These are phyloP conservation scores for Ophiocordyceps polyrhachis-furcata DNA, from an alignment of 2,329 filamentous ascomycete species.

Conservation along the genomic window DNA sequence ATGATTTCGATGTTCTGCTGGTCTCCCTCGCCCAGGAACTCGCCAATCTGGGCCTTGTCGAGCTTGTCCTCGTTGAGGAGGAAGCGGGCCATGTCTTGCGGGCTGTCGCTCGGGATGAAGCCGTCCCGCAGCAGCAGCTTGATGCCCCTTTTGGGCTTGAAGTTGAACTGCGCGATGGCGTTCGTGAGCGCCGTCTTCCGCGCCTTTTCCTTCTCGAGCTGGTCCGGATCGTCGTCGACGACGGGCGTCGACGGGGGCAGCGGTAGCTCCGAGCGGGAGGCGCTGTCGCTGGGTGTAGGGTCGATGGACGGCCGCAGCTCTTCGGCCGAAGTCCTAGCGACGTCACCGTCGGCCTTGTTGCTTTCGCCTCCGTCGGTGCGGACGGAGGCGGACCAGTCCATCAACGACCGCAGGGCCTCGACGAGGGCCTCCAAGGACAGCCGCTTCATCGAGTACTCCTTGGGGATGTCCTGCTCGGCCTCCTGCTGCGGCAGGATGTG, in stretches of 20 bases:
- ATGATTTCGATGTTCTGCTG: constrained; percentile 88
- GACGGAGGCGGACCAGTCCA: constrained; percentile 66
- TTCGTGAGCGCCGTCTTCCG: constrained; percentile 83
- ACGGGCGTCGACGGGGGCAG: constrained; percentile 46
- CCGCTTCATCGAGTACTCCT: constrained; percentile 82
- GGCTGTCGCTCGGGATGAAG: constrained; percentile 64
- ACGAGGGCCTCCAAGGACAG: constrained; percentile 77
- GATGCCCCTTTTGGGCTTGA: constrained; percentile 88
- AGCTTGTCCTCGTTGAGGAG: constrained; percentile 64
- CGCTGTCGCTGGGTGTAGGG: constrained; percentile 38
- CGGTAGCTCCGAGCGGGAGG: constrained; percentile 41
- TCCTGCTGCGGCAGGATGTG: constrained; percentile 46
- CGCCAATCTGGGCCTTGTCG: constrained; percentile 82
- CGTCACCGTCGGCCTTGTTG: constrained; percentile 13
- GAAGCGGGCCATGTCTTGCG: constrained; percentile 72
- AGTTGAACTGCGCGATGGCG: constrained; percentile 85
- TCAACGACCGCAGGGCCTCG: constrained; percentile 71
- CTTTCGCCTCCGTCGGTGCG: constrained; percentile 32
- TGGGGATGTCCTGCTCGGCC: constrained; percentile 53
- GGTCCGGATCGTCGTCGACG: constrained; percentile 74
- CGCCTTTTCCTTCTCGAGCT: constrained; percentile 89
- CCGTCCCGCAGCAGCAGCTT: constrained; percentile 68
- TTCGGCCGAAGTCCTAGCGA: constrained; percentile 18
- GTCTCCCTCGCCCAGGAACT: constrained; percentile 88
- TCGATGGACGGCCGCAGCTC: constrained; percentile 50